phyloP scores from a whole-genome alignment of 2,329 filamentous ascomycete species.

The Epichloe baconii region DNA sequence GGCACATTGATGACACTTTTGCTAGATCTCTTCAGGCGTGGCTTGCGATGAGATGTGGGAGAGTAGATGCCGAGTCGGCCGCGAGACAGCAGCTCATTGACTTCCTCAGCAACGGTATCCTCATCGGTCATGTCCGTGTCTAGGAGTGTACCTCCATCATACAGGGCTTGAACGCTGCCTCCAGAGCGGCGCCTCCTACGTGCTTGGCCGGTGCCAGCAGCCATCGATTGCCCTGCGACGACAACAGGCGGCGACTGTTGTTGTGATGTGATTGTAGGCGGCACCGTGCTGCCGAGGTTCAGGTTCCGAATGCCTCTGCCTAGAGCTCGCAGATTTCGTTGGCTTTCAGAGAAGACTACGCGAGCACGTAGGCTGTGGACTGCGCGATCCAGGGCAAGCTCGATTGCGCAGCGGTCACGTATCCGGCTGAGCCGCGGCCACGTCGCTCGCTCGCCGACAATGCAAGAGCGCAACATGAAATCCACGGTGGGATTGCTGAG shows the following conservation, averaged over 20 bases:
- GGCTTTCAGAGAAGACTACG: conserved; percentile 55
- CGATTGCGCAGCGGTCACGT: conserved; percentile 76
- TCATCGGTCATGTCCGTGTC: conserved; percentile 30
- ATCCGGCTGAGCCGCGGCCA: conserved; percentile 85
- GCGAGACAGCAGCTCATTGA: conserved; percentile 26
- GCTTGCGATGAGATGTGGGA: conserved; percentile 20
- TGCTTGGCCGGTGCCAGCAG: conserved; percentile 16
- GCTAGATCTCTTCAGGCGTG: conserved; percentile 29
- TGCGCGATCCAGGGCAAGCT: conserved; percentile 67
- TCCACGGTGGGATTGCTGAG: conserved; percentile 73
- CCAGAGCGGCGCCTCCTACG: conserved; percentile 36
- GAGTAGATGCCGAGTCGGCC: conserved; percentile 13
- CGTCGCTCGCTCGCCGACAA: conserved; percentile 71
- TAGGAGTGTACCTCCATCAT: conserved; percentile 21
- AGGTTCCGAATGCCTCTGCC: conserved; percentile 18
- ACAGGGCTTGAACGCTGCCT: conserved; percentile 30
- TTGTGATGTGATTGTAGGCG: background rate
- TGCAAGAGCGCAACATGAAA: conserved; percentile 71
- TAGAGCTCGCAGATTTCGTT: conserved; percentile 43
- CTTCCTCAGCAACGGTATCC: conserved; percentile 31
- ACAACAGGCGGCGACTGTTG: background rate
- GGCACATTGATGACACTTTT: conserved; percentile 24
- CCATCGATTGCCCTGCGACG: background rate
- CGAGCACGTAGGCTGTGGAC: conserved; percentile 55
- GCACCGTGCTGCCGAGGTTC: conserved; percentile 8